phyloP scores from a whole-genome alignment of 2,329 filamentous ascomycete species.

The Macrophomina phaseolina region DNA sequence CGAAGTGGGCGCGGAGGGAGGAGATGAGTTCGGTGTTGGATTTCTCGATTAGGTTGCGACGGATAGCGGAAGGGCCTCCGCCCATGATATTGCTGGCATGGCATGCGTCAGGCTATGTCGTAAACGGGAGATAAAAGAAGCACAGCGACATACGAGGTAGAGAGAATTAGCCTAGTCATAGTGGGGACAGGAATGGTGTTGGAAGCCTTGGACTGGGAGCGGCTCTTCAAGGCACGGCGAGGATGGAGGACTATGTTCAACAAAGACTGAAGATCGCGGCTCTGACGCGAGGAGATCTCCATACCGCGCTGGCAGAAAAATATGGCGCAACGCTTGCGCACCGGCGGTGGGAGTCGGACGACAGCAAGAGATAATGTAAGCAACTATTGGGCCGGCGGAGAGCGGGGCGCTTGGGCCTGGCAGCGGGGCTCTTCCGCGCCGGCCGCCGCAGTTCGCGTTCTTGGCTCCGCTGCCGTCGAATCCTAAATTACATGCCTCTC shows the following conservation, averaged over 20 bases:
- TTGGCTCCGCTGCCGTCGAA: not conserved
- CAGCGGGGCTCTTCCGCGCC: slow-evolving; percentile 22
- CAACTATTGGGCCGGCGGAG: slow-evolving; percentile 14
- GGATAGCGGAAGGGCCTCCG: slow-evolving; percentile 80
- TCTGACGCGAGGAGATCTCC: slow-evolving; percentile 27
- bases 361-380: slow-evolving; percentile 14
- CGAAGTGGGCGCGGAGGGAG: slow-evolving; percentile 83
- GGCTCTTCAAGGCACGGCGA: slow-evolving; percentile 1
- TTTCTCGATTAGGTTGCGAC: slow-evolving; percentile 76
- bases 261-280: slow-evolving; percentile 31
- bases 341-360: slow-evolving; percentile 13
- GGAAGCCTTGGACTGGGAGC: slow-evolving; percentile 5
- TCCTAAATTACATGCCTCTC: slow-evolving; percentile 3
- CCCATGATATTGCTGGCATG: slow-evolving; percentile 86
- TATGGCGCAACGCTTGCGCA: not conserved
- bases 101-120: slow-evolving; percentile 43
- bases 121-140: slow-evolving; percentile 26
- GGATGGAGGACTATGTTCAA: slow-evolving; percentile 20
- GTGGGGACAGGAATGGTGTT: slow-evolving; percentile 19
- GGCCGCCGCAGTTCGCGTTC: not conserved
- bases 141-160: slow-evolving; percentile 73
- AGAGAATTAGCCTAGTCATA: slow-evolving; percentile 75
- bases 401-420: slow-evolving; percentile 1
- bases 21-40: slow-evolving; percentile 94
- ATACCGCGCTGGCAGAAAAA: slow-evolving; percentile 17